Percentiles rank a stretch among this genome's conserved stretches.
phyloP scores from a whole-genome alignment of 306 rosid genomes.

The Abrus precatorius region DNA sequence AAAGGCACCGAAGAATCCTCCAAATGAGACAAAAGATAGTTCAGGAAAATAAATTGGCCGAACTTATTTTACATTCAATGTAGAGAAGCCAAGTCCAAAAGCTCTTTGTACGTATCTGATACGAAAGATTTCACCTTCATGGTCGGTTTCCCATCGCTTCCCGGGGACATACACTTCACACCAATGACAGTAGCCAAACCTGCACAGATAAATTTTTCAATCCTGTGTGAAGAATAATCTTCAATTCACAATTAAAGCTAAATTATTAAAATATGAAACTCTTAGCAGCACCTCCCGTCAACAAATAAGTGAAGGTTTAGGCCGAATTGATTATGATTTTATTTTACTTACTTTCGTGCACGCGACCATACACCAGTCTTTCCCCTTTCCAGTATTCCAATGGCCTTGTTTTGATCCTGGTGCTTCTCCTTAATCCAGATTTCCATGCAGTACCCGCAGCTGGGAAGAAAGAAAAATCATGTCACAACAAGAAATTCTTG shows the following conservation, averaged over 20 bases:
- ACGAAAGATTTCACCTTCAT: slow-evolving; percentile 78
- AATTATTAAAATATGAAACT: too few species aligned
- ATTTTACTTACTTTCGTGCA: slow-evolving; percentile 73
- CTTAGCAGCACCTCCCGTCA: neutral
- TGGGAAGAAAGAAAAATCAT: slow-evolving; percentile 46
- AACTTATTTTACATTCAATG: slow-evolving; percentile 51
- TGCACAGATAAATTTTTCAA: slow-evolving; percentile 46
- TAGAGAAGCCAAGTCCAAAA: slow-evolving; percentile 71
- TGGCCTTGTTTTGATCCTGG: slow-evolving; percentile 84
- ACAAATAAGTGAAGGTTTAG: slow-evolving; percentile 28
- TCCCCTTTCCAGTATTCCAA: slow-evolving; percentile 95
- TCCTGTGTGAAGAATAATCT: neutral
- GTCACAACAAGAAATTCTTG: slow-evolving; percentile 3
- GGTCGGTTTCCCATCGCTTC: slow-evolving; percentile 58
- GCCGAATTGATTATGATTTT: neutral
- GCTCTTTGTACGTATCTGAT: slow-evolving; percentile 64
- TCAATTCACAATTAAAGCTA: too few species aligned
- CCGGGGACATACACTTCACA: slow-evolving; percentile 77
- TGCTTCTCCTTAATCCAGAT: slow-evolving; percentile 82
- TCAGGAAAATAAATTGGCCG: neutral
- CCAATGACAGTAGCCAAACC: slow-evolving; percentile 88
- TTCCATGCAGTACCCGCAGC: slow-evolving; percentile 75
- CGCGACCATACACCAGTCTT: slow-evolving; percentile 75
- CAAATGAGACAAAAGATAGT: neutral
- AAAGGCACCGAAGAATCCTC: neutral